phyloP scores from a whole-genome alignment of 2,329 filamentous ascomycete genomes.

The Chaetomium globosum region DNA sequence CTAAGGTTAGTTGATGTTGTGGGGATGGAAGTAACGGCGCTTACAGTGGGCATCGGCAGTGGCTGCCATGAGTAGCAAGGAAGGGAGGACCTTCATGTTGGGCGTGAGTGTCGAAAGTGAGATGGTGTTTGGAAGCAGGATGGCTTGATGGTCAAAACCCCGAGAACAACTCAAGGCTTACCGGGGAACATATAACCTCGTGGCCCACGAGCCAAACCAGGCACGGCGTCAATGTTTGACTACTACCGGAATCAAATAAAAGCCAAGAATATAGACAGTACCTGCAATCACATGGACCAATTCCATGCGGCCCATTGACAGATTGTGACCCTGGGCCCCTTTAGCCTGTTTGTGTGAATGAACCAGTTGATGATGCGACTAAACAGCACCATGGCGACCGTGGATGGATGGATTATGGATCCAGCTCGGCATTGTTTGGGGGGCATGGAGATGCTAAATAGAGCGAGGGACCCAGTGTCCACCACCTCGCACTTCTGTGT shows the following conservation, averaged over 20 bases:
- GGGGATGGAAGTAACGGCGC: neutral
- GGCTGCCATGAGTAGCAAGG: constrained; percentile 26
- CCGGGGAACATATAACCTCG: neutral
- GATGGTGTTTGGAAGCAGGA: neutral
- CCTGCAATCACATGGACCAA: constrained; percentile 3
- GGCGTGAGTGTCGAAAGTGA: neutral
- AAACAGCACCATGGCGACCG: neutral
- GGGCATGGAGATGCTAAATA: too few relatives aligned
- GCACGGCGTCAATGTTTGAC: neutral
- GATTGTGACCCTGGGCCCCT: neutral
- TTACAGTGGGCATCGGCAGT: constrained; percentile 29
- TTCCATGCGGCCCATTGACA: neutral
- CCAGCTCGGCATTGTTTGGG: neutral
- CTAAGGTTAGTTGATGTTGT: neutral
- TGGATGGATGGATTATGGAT: neutral
- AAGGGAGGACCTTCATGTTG: constrained; percentile 27
- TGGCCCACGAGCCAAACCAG: neutral
- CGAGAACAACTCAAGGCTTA: neutral
- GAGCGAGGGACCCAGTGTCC: too few relatives aligned
- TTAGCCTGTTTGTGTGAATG: constrained; percentile 20
- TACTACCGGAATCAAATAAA: constrained; percentile 3
- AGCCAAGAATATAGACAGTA: constrained; percentile 4
- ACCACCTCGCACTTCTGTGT: too few relatives aligned
- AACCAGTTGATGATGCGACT: constrained; percentile 7
- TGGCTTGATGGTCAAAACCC: neutral